A percentile compares a stretch with the other conserved stretches of the same genome.
Conservation (phyloP, 179 eudicot species). For the Patellifolia procumbens region DNA sequence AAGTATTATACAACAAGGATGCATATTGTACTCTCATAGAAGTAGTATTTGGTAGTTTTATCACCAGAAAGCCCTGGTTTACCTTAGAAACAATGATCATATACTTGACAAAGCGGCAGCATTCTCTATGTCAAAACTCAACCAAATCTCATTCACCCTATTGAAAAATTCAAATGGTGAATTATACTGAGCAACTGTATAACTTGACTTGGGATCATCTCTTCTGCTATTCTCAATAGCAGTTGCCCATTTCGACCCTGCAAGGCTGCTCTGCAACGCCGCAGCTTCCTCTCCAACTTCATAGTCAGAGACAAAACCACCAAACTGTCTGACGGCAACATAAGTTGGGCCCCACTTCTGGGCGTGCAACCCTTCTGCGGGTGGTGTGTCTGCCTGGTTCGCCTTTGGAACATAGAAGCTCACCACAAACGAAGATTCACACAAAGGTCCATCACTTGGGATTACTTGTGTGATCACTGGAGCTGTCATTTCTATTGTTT, state of each 20-base stretch:
- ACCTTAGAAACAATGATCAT: not conserved
- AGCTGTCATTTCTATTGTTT: slow-evolving; percentile 82
- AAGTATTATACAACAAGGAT: not conserved
- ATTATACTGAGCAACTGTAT: slow-evolving; percentile 78
- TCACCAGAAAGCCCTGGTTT: not conserved
- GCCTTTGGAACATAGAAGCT: slow-evolving; percentile 73
- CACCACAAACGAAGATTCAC: slow-evolving; percentile 73
- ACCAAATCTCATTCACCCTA: slow-evolving; percentile 91
- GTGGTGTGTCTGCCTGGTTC: slow-evolving; percentile 75
- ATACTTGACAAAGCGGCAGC: slow-evolving; percentile 11
- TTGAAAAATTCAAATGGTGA: slow-evolving; percentile 75
- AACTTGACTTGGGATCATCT: slow-evolving; percentile 34
- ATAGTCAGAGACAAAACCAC: slow-evolving; percentile 61
- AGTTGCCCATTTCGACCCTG: slow-evolving; percentile 59
- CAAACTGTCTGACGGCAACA: slow-evolving; percentile 71
- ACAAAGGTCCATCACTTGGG: slow-evolving; percentile 93
- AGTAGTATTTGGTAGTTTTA: not conserved
- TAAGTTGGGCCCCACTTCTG: slow-evolving; percentile 60
- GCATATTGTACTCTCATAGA: not conserved
- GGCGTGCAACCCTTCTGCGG: slow-evolving; percentile 52
- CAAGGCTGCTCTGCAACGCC: slow-evolving; percentile 46
- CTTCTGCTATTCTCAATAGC: slow-evolving; percentile 51
- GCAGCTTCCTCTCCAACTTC: slow-evolving; percentile 65
- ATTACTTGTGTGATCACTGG: slow-evolving; percentile 73
- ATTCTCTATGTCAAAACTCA: slow-evolving; percentile 47